These are phyloP conservation scores for Hygrophorus russula DNA, from an alignment of 768 basidiomycete genomes.

Conservation along the genomic window DNA sequence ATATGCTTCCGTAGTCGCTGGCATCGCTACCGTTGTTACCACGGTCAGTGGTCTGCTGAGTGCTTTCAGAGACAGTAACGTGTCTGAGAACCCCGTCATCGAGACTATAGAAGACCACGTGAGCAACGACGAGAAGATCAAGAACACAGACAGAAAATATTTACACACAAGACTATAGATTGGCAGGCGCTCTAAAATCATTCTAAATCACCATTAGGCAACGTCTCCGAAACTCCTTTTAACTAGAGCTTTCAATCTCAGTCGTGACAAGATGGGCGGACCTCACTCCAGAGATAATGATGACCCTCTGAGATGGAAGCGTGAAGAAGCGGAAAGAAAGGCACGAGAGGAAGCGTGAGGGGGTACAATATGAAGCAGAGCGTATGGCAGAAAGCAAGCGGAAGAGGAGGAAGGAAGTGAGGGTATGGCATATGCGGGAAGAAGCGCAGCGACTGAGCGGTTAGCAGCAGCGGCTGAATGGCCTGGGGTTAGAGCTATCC, in stretches of 20 bases:
- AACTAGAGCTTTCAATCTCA: too few relatives aligned
- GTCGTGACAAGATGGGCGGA: not conserved
- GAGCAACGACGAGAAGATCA: not conserved
- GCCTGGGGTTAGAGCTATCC: not conserved
- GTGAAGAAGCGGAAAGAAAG: not conserved
- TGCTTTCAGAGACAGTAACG: too few relatives aligned
- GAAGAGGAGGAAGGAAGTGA: not conserved
- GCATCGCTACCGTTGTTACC: too few relatives aligned
- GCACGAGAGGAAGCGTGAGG: not conserved
- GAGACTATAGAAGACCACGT: not conserved
- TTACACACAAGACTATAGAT: too few relatives aligned
- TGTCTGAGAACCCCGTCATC: not conserved
- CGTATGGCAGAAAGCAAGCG: not conserved
- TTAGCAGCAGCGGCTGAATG: not conserved
- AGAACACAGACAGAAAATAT: too few relatives aligned
- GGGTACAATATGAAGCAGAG: not conserved
- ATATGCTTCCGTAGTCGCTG: too few relatives aligned
- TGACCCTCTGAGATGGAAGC: not conserved
- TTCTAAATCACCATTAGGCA: too few relatives aligned
- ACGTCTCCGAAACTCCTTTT: too few relatives aligned
- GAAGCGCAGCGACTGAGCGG: constrained; percentile 1
- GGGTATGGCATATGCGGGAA: not conserved
- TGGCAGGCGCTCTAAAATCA: too few relatives aligned
- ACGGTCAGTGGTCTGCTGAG: too few relatives aligned
- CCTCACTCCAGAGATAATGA: constrained; percentile 2